phyloP scores from a whole-genome alignment of 305 asterid species.

The Rubia peregrina region DNA sequence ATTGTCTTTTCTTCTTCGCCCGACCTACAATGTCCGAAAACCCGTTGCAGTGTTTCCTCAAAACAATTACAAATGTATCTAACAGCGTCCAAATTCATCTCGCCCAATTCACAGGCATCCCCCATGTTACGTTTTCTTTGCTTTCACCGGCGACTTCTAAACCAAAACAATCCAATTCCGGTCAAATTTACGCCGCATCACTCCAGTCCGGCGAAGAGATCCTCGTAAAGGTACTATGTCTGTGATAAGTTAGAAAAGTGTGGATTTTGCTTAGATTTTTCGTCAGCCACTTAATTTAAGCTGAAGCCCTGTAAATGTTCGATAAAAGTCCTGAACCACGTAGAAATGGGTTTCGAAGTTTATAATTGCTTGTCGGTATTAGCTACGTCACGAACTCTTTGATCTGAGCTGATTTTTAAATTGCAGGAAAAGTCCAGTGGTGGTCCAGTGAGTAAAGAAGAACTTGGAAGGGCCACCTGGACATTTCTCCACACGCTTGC shows the following conservation, averaged over 20 bases:
- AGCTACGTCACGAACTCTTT: conserved; percentile 4
- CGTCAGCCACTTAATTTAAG: background rate
- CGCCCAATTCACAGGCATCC: conserved; percentile 32
- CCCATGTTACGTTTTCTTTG: conserved; percentile 19
- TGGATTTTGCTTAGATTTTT: background rate
- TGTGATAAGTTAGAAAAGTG: background rate
- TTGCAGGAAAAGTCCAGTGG: conserved; percentile 40
- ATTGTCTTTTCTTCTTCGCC: background rate
- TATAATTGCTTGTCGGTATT: background rate
- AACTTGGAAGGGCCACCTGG: conserved; percentile 96
- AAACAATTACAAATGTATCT: conserved; percentile 37
- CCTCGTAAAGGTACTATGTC: conserved; percentile 31
- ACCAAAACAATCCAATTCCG: conserved; percentile 8
- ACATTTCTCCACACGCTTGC: conserved; percentile 93
- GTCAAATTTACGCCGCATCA: conserved; percentile 16
- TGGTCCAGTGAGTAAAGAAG: conserved; percentile 68
- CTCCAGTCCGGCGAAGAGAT: conserved; percentile 25
- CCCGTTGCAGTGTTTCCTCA: conserved; percentile 46
- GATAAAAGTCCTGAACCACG: conserved; percentile 39
- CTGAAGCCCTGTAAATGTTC: conserved; percentile 28
- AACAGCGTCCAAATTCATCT: conserved; percentile 47
- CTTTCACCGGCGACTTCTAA: conserved; percentile 18
- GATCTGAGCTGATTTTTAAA: background rate
- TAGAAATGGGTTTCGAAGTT: background rate
- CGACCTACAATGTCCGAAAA: conserved; percentile 49